Base-by-base conservation (phyloP, 2,329 filamentous ascomycete species). In the Neofusicoccum laricinum region DNA sequence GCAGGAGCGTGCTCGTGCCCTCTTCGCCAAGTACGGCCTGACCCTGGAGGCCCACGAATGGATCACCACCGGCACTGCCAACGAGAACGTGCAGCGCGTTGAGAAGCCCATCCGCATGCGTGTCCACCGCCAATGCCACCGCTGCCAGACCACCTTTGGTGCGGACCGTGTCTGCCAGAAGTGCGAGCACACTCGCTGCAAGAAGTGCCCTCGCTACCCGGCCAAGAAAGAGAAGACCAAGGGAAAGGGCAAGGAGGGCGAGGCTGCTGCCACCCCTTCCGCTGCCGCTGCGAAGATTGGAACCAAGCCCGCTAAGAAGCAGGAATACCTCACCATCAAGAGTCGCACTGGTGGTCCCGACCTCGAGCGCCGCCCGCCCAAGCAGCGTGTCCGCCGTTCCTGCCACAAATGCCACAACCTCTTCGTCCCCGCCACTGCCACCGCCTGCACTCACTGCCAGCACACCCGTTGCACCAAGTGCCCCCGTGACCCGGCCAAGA, bases 141-240 rank as follows among this genome's bases (percentile, higher is more conserved):
- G 86, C 69, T 97, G 93, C 80, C 85, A 88, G 65, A 86, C 89
- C 14, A 85, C 85, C 25, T 96, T 94, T 75, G 88, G 90, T 64
- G 77, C 85, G 19, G 86, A 89, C 71, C 92, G 89, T 78, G 82
- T 89, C 66, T 97, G 93, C 77, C 77, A 84, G 68, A 86, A 86
- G 69, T 97, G 93, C 80, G 84, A 90, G 69, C 93, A 97, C 78
- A 81, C 82, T 51, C 87, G 91, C 69, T 97, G 93, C 85, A 90
- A 86, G 72, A 88, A 90, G 72, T 97, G 93, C 75, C 86, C 87
- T 32, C 87, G 91, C 63, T 86, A 90, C 71, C 93, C 93, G 38
- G 81, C 85, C 61, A 88, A 88, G 79, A 87, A 85, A 69, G 83
- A 76, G 43, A 77, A 75, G 69, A 66, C 65, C 21, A 69, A 70